Conservation (phyloP, 371 early-diverging fungal genomes). For the Mortierella sp. region DNA sequence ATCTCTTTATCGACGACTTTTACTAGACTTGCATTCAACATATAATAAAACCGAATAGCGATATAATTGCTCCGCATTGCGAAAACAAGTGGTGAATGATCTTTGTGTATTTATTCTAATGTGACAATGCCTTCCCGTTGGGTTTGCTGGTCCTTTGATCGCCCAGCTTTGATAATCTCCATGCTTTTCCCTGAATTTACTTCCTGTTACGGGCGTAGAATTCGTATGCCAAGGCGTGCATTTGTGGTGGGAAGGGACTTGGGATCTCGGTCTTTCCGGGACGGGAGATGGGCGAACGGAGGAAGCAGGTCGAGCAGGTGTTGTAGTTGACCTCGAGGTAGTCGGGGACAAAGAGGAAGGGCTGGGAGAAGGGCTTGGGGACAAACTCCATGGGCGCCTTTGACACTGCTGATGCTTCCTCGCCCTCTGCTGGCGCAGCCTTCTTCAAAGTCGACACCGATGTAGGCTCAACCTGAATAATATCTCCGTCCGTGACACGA, state of each 20-base stretch:
- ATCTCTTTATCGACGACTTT: slow-evolving; percentile 37
- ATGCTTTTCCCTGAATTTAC: slow-evolving; percentile 15
- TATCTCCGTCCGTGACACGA: slow-evolving; percentile 89
- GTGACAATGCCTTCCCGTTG: neutral
- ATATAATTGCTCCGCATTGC: neutral
- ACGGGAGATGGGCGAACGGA: slow-evolving; percentile 90
- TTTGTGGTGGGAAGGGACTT: slow-evolving; percentile 91
- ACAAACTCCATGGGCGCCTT: slow-evolving; percentile 74
- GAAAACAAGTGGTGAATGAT: neutral
- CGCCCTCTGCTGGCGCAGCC: slow-evolving; percentile 54
- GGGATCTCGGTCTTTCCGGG: slow-evolving; percentile 93
- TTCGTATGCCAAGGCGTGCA: slow-evolving; percentile 93
- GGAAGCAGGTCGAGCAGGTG: slow-evolving; percentile 89
- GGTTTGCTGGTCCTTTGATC: neutral
- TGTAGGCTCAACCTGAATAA: slow-evolving; percentile 86
- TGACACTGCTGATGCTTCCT: slow-evolving; percentile 54
- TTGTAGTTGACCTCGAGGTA: slow-evolving; percentile 97
- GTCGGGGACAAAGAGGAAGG: slow-evolving; percentile 96
- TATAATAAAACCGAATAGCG: too few relatives aligned
- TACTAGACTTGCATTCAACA: slow-evolving; percentile 9
- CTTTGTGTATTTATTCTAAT: slow-evolving; percentile 12
- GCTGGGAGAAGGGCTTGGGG: slow-evolving; percentile 87
- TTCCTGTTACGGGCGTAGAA: slow-evolving; percentile 80
- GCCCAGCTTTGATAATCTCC: neutral
- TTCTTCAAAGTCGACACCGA: slow-evolving; percentile 80